Percentiles rank a stretch among this genome's conserved stretches.
Evolutionary conservation across 495 filamentous ascomycete genomes (phyloP).

Genomic region (Xylaria sp.): DNA sequence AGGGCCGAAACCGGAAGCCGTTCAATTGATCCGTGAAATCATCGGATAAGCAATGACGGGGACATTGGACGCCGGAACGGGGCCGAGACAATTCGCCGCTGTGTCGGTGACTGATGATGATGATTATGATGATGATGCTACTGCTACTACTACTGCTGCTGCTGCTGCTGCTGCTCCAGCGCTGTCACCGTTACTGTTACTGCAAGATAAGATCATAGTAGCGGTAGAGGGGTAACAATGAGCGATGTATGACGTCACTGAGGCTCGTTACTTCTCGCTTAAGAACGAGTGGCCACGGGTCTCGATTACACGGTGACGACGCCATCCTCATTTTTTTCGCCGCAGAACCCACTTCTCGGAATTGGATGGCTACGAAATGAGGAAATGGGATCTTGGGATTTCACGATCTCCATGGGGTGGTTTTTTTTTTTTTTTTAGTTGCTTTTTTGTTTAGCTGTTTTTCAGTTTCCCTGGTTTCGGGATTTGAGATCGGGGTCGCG

Average conservation of each 20-base stretch:
- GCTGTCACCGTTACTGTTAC: too few species aligned
- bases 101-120: slow-evolving; percentile 4
- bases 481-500: not conserved
- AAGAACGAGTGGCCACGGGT: not conserved
- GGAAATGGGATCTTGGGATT: not conserved
- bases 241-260: slow-evolving; percentile 5
- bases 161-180: too few species aligned
- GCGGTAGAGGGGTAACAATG: not conserved
- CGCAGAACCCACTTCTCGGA: not conserved
- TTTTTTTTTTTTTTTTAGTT: too few species aligned
- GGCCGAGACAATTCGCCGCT: not conserved
- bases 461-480: not conserved
- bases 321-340: not conserved
- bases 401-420: too few species aligned
- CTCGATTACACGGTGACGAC: not conserved
- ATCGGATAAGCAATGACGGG: not conserved
- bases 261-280: not conserved
- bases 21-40: too few species aligned
- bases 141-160: too few species aligned
- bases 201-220: not conserved
- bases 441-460: too few species aligned
- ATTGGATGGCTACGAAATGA: not conserved
- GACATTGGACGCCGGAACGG: not conserved
- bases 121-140: not conserved
- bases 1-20: too few species aligned